Base-by-base conservation (phyloP, 2,329 filamentous ascomycete species). In the Phyllosticta citrichinensis region DNA sequence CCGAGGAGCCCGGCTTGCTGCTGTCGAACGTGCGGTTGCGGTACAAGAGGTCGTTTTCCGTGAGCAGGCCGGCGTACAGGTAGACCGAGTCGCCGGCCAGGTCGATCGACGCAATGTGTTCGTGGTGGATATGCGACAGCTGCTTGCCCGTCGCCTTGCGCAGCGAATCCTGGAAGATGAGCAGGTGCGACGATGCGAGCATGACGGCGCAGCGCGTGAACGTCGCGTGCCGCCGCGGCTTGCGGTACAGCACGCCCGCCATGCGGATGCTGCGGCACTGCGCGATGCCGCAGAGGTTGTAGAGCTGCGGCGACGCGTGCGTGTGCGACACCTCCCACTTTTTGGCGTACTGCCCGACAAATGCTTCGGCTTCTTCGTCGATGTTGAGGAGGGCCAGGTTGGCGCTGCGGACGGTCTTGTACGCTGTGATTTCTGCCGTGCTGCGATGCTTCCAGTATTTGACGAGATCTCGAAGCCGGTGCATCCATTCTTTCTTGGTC, bases 241-340 rank as follows among this genome's bases (percentile, higher is more conserved):
- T 88, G 57, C 83, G 80, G 70, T 85, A 87, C 1, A 88, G 75
- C 19, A 78, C 73, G 2, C 85, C 85, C 35, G 83, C 83, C 71
- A 87, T 81, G 77, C 79, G 75, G 59, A 88, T 82, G 19, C 81
- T 76, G 52, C 85, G 81, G 68, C 85, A 88, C 47, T 77, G 79
- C 11, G 81, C 79, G 22, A 87, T 80, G n/a, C 81, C 80, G 69
- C 85, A 88, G 74, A 87, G 80, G 69, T 88, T 85, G 74, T 86
- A 87, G n/a, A 87, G 72, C 50, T 82, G 74, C 1, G 85, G 80
- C 1, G 81, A 85, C n/a, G 85, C 83, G 65, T 81, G 80, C 1
- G 83, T 82, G 64, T 84, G 80, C 17, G 78, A 82, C 22, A 87
- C 84, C 69, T 88, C 85, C 85, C 85, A 88, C 66, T 87, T 87